Evolutionary conservation across 352 stramenopile genomes (phyloP), one percentile per base, ranked within the genome.

Genomic region (Phytophthora pini): DNA sequence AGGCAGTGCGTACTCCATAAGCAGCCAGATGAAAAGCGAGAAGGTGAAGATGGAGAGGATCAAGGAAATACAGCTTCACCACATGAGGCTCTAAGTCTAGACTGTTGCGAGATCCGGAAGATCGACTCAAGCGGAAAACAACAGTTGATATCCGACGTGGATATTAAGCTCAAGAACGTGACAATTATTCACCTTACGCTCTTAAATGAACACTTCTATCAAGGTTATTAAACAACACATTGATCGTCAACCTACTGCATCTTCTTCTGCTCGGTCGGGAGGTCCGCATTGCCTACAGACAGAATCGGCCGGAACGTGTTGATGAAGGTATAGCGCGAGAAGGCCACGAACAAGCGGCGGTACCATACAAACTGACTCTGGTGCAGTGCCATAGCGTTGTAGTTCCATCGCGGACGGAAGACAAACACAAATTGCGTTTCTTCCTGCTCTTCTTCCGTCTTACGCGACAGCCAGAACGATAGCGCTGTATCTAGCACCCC

Each of bases 331-430:
- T 98, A 99, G 39, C 93, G 85, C 32, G 90, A 98, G 64, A 99
- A 99, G 9, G 89, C 45, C n/a, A 99, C 90, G 64, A 97, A 98
- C 6, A 99, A 78, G n/a, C 93, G 89, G 43, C 96, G 90, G 70
- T 98, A 99, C 96, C 96, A 99, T 27, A 99, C 95, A 68, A 98
- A 99, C 75, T 99, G 96, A 67, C 87, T 98, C 26, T 71, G 52
- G 61, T 99, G 96, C 32, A 95, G 77, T 43, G 86, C 79, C 95
- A 99, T 98, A 1, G 90, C 90, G 12, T 74, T 83, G 84, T 97
- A 98, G 56, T 93, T 97, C 77, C 77, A 92, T 60, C 59, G 75
- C 32, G 85, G 82, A 4, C 69, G 74, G 56, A 77, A 86, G 12
- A 80, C 49, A 39, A 94, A 87, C 22, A 91, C 79, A 45, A 88